A percentile compares a stretch with the other conserved stretches of the same genome.
phyloP scores from a whole-genome alignment of 2,329 filamentous ascomycete genomes.

The Fusarium chuoi region DNA sequence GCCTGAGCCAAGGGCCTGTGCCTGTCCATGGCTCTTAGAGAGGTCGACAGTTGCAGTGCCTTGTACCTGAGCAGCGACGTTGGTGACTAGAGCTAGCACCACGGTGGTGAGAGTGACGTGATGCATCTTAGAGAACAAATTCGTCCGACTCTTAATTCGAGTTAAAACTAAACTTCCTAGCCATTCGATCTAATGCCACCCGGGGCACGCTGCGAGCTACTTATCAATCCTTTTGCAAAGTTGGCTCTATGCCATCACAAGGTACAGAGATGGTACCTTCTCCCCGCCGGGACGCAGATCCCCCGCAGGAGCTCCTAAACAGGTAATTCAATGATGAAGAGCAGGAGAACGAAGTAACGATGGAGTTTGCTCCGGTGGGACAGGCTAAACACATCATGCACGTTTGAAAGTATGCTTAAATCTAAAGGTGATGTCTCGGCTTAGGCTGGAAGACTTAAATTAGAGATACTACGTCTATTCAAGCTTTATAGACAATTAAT shows the following conservation, averaged over 20 bases:
- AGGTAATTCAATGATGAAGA: accelerated
- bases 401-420: too few species aligned
- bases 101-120: accelerated
- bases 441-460: accelerated
- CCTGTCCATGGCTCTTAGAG: neutral
- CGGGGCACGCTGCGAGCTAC: neutral
- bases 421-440: accelerated
- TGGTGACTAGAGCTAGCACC: neutral
- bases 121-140: neutral
- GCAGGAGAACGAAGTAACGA: neutral
- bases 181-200: accelerated
- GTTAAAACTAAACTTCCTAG: accelerated
- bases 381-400: neutral
- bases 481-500: accelerated
- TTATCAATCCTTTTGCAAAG: neutral
- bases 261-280: neutral
- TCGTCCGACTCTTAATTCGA: accelerated
- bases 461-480: accelerated
- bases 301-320: neutral
- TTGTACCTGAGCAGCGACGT: neutral
- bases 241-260: accelerated
- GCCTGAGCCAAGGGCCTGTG: neutral
- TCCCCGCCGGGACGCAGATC: neutral
- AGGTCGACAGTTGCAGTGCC: neutral
- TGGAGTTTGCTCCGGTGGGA: neutral